phyloP scores from a whole-genome alignment of 768 basidiomycete genomes.

The Leccinum subtestaceum region DNA sequence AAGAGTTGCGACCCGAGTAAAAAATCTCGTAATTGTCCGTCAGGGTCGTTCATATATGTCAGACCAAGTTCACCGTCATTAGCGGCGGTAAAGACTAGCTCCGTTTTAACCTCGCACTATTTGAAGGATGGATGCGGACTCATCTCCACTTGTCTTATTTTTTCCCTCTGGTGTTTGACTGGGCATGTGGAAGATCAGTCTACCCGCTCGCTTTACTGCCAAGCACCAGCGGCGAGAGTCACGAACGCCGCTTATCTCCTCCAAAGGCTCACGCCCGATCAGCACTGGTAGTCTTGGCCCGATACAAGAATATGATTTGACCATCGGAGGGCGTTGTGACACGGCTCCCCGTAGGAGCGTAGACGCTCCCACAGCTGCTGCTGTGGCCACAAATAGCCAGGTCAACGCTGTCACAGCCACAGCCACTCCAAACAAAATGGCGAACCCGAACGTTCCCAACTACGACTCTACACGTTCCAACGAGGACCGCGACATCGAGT shows the following conservation, averaged over 20 bases:
- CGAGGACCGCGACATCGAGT: constrained; percentile 16
- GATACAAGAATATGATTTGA: constrained; percentile 10
- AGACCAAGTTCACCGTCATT: background rate
- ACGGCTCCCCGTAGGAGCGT: background rate
- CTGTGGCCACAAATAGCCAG: background rate
- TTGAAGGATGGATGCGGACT: background rate
- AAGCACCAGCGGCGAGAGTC: constrained; percentile 7
- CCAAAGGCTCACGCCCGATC: constrained; percentile 1
- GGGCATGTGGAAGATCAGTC: constrained; percentile 14
- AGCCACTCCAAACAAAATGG: background rate
- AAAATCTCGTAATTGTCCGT: background rate
- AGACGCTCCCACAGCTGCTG: background rate
- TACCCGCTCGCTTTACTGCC: constrained; percentile 10
- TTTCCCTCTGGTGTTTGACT: background rate
- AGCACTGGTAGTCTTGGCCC: constrained; percentile 9
- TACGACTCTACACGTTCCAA: background rate
- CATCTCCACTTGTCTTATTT: background rate
- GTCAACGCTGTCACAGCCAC: constrained; percentile 1
- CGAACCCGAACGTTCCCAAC: background rate
- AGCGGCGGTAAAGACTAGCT: constrained; percentile 1
- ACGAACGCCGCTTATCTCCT: constrained; percentile 13
- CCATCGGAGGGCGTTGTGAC: background rate
- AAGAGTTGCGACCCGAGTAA: background rate
- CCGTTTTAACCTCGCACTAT: constrained; percentile 8
- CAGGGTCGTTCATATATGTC: background rate